phyloP scores from a whole-genome alignment of 2,329 filamentous ascomycete species.

The Colletotrichum trifolii region DNA sequence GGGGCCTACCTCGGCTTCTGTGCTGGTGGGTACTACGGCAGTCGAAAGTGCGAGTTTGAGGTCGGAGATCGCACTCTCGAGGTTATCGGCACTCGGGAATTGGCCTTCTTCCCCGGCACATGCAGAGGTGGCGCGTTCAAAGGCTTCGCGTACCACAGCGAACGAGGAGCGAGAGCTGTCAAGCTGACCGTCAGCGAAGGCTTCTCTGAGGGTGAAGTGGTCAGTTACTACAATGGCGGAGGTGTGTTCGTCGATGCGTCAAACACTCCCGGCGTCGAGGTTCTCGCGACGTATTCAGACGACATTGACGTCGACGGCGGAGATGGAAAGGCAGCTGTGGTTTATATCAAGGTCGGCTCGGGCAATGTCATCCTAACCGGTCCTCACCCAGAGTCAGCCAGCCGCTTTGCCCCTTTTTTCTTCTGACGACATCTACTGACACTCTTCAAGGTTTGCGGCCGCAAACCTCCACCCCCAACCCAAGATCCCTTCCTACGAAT shows the following conservation, averaged over 20 bases:
- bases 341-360: slow-evolving; percentile 85
- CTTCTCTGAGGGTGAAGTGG: slow-evolving; percentile 71
- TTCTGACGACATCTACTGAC: neutral
- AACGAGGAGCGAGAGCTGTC: slow-evolving; percentile 82
- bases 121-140: slow-evolving; percentile 89
- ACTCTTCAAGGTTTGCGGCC: slow-evolving; percentile 76
- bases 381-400: slow-evolving; percentile 85
- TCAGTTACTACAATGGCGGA: slow-evolving; percentile 92
- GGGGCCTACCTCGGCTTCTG: slow-evolving; percentile 92
- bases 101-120: slow-evolving; percentile 87
- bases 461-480: slow-evolving; percentile 78
- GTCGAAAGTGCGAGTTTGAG: slow-evolving; percentile 87
- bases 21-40: slow-evolving; percentile 93
- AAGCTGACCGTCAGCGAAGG: slow-evolving; percentile 68
- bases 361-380: slow-evolving; percentile 85
- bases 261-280: slow-evolving; percentile 75
- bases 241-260: slow-evolving; percentile 89
- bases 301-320: slow-evolving; percentile 81
- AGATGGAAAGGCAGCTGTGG: slow-evolving; percentile 78
- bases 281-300: slow-evolving; percentile 84
- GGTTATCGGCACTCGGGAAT: slow-evolving; percentile 85
- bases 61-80: slow-evolving; percentile 79
- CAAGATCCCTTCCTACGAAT: slow-evolving; percentile 73
- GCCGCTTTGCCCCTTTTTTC: too few species aligned
- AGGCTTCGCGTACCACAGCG: slow-evolving; percentile 91